Conservation (phyloP, 2,329 filamentous ascomycete species). For the Xylaria sp. region DNA sequence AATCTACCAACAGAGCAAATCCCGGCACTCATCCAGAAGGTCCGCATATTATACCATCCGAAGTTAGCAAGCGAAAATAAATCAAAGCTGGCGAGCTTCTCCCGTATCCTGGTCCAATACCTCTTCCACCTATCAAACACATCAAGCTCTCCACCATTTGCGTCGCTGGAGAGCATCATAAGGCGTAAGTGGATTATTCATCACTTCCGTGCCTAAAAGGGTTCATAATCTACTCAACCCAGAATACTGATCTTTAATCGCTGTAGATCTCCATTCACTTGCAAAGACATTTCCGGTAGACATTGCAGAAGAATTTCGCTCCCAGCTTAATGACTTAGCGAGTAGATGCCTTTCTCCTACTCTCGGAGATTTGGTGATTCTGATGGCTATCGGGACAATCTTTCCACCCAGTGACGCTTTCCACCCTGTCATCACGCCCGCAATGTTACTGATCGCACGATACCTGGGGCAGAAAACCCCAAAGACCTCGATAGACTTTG, state of each 20-base stretch:
- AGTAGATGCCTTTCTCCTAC: conserved; percentile 63
- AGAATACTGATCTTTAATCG: conserved; percentile 17
- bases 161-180: conserved; percentile 79
- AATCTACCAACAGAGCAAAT: conserved; percentile 72
- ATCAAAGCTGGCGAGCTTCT: conserved; percentile 77
- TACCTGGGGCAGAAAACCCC: conserved; percentile 84
- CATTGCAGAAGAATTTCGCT: conserved; percentile 80
- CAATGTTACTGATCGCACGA: conserved; percentile 83
- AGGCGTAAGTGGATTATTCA: conserved; percentile 66
- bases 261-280: conserved; percentile 73
- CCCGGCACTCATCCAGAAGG: conserved; percentile 84
- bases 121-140: conserved; percentile 62
- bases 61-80: conserved; percentile 89
- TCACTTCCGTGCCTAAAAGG: background rate
- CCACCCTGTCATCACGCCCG: conserved; percentile 92
- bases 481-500: conserved; percentile 71
- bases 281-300: conserved; percentile 85
- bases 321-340: conserved; percentile 71
- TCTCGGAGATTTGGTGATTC: conserved; percentile 80
- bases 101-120: conserved; percentile 72
- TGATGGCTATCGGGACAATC: conserved; percentile 84
- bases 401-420: conserved; percentile 98
- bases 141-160: conserved; percentile 63
- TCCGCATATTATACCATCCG: conserved; percentile 91
- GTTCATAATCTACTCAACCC: background rate